These are phyloP conservation scores for Erigeron canadensis DNA, from an alignment of 129 eudicot genomes.

Conservation along the genomic window DNA sequence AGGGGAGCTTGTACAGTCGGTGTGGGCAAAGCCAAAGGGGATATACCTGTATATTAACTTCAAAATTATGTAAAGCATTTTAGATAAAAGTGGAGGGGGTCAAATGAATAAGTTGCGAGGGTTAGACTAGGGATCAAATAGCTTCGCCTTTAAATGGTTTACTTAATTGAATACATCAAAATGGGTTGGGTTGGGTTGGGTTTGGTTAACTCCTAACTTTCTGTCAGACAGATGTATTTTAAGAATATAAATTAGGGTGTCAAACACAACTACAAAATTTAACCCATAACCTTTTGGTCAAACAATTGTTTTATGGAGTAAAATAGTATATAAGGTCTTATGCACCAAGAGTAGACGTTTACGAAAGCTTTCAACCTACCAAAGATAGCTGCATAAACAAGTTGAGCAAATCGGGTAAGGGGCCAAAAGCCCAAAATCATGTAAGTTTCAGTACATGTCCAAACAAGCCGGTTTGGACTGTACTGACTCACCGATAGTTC, in stretches of 20 bases:
- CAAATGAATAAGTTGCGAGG: background rate
- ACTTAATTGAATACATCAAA: background rate
- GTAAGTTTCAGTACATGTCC: background rate
- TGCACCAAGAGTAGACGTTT: no score
- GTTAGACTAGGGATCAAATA: no score
- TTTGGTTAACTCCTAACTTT: background rate
- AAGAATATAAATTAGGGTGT: background rate
- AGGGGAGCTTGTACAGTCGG: conserved; percentile 3
- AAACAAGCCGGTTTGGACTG: background rate
- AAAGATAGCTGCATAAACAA: background rate
- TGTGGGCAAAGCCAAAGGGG: conserved; percentile 15
- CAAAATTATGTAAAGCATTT: background rate
- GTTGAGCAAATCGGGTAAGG: background rate
- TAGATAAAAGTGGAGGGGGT: background rate
- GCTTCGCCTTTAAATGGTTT: no score
- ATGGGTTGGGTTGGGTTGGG: background rate
- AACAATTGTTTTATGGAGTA: no score
- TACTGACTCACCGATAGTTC: no score
- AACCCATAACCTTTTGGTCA: no score
- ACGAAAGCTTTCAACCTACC: no score
- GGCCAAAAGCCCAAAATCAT: no score
- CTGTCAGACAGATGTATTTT: background rate
- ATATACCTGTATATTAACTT: conserved; percentile 9
- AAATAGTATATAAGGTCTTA: no score
- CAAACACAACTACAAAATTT: background rate